Base-by-base conservation (phyloP, 1,284 basidiomycete species). In the Vanrija sp. region DNA sequence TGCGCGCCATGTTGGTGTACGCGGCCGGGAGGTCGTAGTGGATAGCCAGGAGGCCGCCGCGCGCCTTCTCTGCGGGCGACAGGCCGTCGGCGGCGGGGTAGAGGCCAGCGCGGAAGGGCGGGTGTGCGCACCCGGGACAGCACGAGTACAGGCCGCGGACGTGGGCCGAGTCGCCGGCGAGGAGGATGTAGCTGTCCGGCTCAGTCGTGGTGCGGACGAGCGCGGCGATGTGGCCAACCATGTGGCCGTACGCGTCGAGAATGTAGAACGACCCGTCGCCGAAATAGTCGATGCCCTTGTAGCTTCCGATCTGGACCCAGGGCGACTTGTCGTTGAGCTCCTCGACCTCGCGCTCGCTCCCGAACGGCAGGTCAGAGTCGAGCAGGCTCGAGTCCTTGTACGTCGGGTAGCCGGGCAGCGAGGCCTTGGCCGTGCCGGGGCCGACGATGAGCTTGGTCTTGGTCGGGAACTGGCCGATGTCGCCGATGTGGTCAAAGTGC, bases 401-500 rank as follows among this genome's bases (percentile, higher is more conserved):
- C 16, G 25, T 51, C 15, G 58, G 58, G 47, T 54, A 60, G 2
- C 58, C 58, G 2, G 55, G 58, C 4, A 60, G 47, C 14, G 37
- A 18, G n/a, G 54, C 48, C 23, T 53, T 48, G 24, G 22, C 37
- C 7, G 49, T 49, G 8, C 39, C 42, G 0, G 44, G 49, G 4
- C 59, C 59, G 20, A 60, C 47, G 46, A 57, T 51, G 16, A 60
- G 52, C 47, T 57, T 54, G 38, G 51, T 49, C 22, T 25, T 43
- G 7, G 46, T 52, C 3, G 55, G 57, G 53, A 54, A 59, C 43
- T 53, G 47, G 35, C 49, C 38, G 16, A 59, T 59, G 49, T 59
- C 53, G 39, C 57, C 57, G 38, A 55, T 59, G 47, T 59, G 57
- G 53, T 59, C 57, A 18, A 54, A 59, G 41, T 59, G 57, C 7